A percentile compares a stretch with the other conserved stretches of the same genome.
phyloP scores from a whole-genome alignment of 768 basidiomycete genomes.

The Pulveroboletus sp. region DNA sequence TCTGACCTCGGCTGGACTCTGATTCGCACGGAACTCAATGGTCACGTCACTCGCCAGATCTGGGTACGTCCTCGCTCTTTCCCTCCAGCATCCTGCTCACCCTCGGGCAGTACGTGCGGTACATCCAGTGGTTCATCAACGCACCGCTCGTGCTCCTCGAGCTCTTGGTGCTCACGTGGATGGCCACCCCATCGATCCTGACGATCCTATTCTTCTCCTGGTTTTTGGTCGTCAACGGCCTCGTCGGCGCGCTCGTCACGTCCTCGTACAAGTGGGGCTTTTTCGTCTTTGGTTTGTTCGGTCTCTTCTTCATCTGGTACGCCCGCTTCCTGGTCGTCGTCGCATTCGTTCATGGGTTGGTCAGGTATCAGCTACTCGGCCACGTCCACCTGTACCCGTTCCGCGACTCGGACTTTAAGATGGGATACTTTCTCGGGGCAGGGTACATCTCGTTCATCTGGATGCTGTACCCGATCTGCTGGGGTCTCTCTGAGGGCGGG shows the following conservation, averaged over 20 bases:
- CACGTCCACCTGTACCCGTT: constrained; percentile 27
- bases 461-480: constrained; percentile 54
- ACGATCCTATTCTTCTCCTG: constrained; percentile 34
- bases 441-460: constrained; percentile 50
- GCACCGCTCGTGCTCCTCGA: constrained; percentile 48
- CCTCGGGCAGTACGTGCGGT: constrained; percentile 43
- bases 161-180: constrained; percentile 43
- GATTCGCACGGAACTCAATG: constrained; percentile 35
- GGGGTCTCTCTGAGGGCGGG: constrained; percentile 52
- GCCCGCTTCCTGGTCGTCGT: constrained; percentile 16
- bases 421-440: constrained; percentile 34
- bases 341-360: not conserved
- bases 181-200: constrained; percentile 49
- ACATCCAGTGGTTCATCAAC: constrained; percentile 56
- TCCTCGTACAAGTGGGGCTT: constrained; percentile 54
- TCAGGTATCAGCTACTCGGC: constrained; percentile 31
- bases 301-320: constrained; percentile 49
- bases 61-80: constrained; percentile 34
- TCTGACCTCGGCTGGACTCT: constrained; percentile 50
- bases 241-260: constrained; percentile 49
- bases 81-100: not conserved
- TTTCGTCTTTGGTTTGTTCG: constrained; percentile 43
- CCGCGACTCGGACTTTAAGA: constrained; percentile 21
- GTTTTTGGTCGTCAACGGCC: constrained; percentile 42
- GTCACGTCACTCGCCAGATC: constrained; percentile 34